A percentile compares a stretch with the other conserved stretches of the same genome.
Evolutionary conservation across 305 asterid genomes (phyloP).

Genomic region (Fraxinus albicans): DNA sequence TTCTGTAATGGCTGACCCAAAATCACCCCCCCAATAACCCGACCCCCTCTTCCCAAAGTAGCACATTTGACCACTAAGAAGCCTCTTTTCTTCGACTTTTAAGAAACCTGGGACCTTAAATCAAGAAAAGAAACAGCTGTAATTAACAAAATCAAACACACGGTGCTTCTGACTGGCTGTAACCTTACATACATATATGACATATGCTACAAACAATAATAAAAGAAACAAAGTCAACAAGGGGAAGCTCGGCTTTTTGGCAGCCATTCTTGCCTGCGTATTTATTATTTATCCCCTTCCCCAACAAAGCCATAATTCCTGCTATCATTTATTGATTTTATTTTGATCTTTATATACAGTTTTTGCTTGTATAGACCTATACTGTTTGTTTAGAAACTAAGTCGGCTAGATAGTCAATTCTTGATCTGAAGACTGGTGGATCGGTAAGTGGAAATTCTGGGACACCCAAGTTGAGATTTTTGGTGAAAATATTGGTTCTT

Average conservation of each 20-base stretch:
- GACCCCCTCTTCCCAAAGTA: slow-evolving; percentile 13
- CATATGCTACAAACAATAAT: slow-evolving; percentile 14
- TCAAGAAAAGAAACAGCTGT: slow-evolving; percentile 32
- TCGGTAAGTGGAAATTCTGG: slow-evolving; percentile 49
- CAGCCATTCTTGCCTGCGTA: slow-evolving; percentile 46
- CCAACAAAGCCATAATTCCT: slow-evolving; percentile 17
- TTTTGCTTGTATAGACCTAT: background rate
- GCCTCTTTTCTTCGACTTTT: slow-evolving; percentile 12
- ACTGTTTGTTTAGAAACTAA: slow-evolving; percentile 12
- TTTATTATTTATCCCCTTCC: slow-evolving; percentile 30
- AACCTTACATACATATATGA: slow-evolving; percentile 25
- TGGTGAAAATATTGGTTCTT: slow-evolving; percentile 27
- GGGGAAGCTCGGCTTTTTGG: slow-evolving; percentile 46
- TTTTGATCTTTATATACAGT: background rate
- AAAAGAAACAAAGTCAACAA: slow-evolving; percentile 55
- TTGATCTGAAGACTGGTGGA: slow-evolving; percentile 44
- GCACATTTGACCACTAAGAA: slow-evolving; percentile 9
- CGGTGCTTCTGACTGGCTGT: slow-evolving; percentile 38
- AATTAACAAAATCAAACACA: slow-evolving; percentile 3
- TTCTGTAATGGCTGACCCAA: slow-evolving; percentile 33
- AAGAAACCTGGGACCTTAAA: slow-evolving; percentile 11
- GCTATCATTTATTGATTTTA: slow-evolving; percentile 4
- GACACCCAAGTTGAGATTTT: slow-evolving; percentile 32
- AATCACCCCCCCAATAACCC: slow-evolving; percentile 10
- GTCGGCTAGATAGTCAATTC: slow-evolving; percentile 31